phyloP scores from a whole-genome alignment of 2,329 filamentous ascomycete species.

The Fusarium miscanthi region DNA sequence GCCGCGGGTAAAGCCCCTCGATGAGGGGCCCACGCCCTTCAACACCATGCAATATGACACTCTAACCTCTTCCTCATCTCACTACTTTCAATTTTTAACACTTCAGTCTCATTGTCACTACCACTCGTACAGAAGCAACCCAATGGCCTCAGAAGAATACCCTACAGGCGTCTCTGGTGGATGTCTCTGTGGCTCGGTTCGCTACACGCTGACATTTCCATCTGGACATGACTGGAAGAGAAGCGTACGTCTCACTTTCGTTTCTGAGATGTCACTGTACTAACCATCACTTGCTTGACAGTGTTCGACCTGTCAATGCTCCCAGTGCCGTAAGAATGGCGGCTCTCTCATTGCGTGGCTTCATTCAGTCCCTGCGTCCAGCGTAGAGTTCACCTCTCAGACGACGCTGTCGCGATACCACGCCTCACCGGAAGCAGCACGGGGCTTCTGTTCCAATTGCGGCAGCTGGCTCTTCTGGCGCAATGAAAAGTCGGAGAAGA shows the following conservation, averaged over 20 bases:
- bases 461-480: constrained; percentile 63
- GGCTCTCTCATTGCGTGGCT: constrained; percentile 58
- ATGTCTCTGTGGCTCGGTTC: constrained; percentile 62
- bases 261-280: not conserved
- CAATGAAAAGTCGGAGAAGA: constrained; percentile 42
- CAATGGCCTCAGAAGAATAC: constrained; percentile 41
- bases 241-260: constrained; percentile 41
- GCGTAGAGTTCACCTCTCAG: constrained; percentile 51
- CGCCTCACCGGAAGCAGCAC: constrained; percentile 53
- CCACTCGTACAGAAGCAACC: not conserved
- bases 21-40: constrained; percentile 12
- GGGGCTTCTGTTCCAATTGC: constrained; percentile 62
- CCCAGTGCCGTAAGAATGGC: constrained; percentile 64
- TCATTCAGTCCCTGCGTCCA: constrained; percentile 51
- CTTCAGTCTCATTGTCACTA: not conserved
- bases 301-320: constrained; percentile 64
- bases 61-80: constrained; percentile 2
- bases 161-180: constrained; percentile 59
- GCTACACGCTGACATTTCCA: constrained; percentile 61
- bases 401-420: constrained; percentile 54
- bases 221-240: constrained; percentile 56
- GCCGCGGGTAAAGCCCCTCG: not conserved
- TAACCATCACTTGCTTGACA: constrained; percentile 30
- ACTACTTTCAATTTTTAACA: not conserved
- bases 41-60: not conserved